Evolutionary conservation across 495 filamentous ascomycete species (phyloP).

Genomic region (Penicillium odoratum): DNA sequence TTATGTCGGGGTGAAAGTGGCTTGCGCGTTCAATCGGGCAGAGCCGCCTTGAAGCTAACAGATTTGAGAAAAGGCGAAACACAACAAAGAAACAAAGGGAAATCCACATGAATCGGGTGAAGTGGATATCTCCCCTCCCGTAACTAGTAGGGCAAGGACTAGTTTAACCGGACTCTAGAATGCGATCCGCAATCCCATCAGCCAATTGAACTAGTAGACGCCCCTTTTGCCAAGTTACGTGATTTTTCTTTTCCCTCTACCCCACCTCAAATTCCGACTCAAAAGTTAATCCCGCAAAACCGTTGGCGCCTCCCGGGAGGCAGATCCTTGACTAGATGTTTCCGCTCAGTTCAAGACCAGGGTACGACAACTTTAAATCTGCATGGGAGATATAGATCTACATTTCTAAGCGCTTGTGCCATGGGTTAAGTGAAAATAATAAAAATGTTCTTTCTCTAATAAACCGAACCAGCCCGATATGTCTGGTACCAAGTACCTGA

Average conservation of each 20-base stretch:
- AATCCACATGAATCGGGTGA: neutral
- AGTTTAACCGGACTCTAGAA: neutral
- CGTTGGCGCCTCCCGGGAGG: constrained; percentile 26
- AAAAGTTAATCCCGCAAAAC: constrained; percentile 9
- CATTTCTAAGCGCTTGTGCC: neutral
- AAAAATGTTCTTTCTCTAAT: neutral
- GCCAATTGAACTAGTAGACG: neutral
- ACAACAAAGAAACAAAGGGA: constrained; percentile 6
- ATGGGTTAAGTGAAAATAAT: neutral
- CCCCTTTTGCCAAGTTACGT: neutral
- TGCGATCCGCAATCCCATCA: neutral
- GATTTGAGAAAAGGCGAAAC: constrained; percentile 1
- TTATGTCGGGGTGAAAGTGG: neutral
- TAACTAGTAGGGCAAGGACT: neutral
- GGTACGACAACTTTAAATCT: constrained; percentile 30
- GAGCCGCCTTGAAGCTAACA: constrained; percentile 3
- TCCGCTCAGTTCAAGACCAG: constrained; percentile 21
- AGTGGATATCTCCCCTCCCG: neutral
- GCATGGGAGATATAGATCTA: neutral
- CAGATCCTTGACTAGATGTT: constrained; percentile 23
- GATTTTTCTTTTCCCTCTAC: neutral
- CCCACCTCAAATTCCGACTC: neutral
- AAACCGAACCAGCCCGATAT: neutral
- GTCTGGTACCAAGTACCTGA: neutral
- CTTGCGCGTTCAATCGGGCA: constrained; percentile 16